Conservation (phyloP, 441 rosid genomes). For the Gossypium schwendimanii region DNA sequence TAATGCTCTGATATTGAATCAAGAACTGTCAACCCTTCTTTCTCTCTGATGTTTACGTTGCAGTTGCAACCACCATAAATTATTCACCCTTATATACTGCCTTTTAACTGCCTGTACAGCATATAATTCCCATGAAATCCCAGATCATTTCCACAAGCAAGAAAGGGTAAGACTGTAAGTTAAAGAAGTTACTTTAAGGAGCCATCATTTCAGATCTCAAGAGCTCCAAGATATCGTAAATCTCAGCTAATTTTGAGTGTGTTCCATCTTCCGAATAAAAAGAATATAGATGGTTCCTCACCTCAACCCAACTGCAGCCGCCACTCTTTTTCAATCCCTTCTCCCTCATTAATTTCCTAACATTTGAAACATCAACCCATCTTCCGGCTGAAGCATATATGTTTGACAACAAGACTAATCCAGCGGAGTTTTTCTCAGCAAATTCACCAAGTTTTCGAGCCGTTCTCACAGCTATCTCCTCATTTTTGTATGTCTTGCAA, state of each 20-base stretch:
- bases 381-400: constrained; percentile 50
- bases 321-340: constrained; percentile 48
- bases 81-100: not conserved
- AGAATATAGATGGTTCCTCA: constrained; percentile 29
- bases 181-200: not conserved
- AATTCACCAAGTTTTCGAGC: constrained; percentile 33
- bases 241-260: constrained; percentile 28
- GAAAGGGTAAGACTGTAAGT: not conserved
- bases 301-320: constrained; percentile 55
- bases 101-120: not conserved
- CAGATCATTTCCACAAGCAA: not conserved
- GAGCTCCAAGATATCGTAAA: constrained; percentile 32
- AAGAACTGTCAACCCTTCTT: not conserved
- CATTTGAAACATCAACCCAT: constrained; percentile 40
- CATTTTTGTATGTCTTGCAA: constrained; percentile 37
- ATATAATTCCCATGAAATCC: not conserved
- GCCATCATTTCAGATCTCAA: constrained; percentile 35
- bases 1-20: not conserved
- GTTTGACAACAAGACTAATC: constrained; percentile 45
- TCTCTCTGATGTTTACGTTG: not conserved
- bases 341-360: constrained; percentile 46
- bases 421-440: constrained; percentile 29
- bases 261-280: constrained; percentile 42
- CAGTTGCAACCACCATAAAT: not conserved
- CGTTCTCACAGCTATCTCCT: constrained; percentile 38